Base-by-base conservation (phyloP, 805 yeast genomes). In the Metschnikowia hibisci region DNA sequence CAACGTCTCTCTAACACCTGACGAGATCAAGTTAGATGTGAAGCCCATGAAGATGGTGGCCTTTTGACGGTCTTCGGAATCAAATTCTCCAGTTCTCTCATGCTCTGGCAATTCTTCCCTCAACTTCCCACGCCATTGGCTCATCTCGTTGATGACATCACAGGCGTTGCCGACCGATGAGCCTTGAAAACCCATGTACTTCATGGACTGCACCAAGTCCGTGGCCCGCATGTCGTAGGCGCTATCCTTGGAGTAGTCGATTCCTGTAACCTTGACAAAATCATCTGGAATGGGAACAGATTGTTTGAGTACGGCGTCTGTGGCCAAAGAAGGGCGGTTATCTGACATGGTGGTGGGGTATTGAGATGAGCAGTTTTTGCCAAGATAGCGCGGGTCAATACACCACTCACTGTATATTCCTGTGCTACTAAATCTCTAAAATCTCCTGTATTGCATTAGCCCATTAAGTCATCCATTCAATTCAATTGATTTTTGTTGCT, bases 161-260 rank as follows among this genome's bases (percentile, higher is more conserved):
- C 97, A 89, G 2, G 96, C 97, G 53, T 81, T 74, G 26, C 89
- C 82, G 36, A 93, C 75, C 6, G 91, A 76, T 6, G 90, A 79
- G 8, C 95, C 99, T 70, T 93, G 99, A 73, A 91, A 93, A 6
- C 99, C 99, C 97, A 95, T 93, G 30, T 81, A 81, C 55, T 73
- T 81, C 99, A 95, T 93, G 26, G 91, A 79, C 27, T 71, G 72
- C 50, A 93, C 77, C 52, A 93, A 71, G 56, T 87, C 90, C 11
- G 75, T 73, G 32, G 98, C 99, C 34, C 75, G 71, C 77, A 87
- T 80, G 64, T 90, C 80, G 54, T 77, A 77, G 43, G 91, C 85
- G 40, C 77, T 78, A 32, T 85, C 83, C 54, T 81, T 76, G 35
- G 91, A 82, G 67, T 91, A 93, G 66, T 93, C 97, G 39, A 93